Conservation (phyloP, 73 alveolate species). For the Paramecium sexaurelia region DNA sequence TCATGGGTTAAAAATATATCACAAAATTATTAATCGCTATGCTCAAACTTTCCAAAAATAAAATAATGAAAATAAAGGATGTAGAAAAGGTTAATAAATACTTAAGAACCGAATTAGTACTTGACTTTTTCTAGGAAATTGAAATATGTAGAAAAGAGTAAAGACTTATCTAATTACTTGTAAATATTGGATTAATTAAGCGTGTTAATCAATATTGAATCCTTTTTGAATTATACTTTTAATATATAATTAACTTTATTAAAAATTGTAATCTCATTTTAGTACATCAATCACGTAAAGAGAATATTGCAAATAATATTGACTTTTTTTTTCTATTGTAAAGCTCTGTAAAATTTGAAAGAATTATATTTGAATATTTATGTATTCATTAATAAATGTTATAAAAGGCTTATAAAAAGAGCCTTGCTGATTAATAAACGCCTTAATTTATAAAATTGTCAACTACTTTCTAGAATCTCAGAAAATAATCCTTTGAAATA, state of each 20-base stretch:
- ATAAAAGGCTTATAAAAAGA: neutral
- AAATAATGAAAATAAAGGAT: neutral
- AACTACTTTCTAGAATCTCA: neutral
- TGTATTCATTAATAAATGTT: neutral
- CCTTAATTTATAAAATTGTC: neutral
- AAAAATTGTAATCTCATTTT: neutral
- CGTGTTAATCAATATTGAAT: neutral
- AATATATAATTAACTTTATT: neutral
- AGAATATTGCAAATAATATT: neutral
- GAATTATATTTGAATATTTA: neutral
- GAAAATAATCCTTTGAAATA: neutral
- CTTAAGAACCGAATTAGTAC: neutral
- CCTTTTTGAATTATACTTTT: neutral
- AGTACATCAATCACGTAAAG: neutral
- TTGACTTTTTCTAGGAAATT: neutral
- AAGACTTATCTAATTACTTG: neutral
- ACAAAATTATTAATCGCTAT: neutral
- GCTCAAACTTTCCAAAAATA: slow-evolving; percentile 17
- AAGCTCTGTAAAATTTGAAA: neutral
- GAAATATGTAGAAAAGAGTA: neutral
- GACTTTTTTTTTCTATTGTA: neutral
- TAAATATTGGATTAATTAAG: neutral
- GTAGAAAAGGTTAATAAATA: neutral
- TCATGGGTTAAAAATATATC: neutral
- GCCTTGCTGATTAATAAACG: neutral